phyloP scores from a whole-genome alignment of 176 grass and related monocot genomes.

The Zizania latifolia region DNA sequence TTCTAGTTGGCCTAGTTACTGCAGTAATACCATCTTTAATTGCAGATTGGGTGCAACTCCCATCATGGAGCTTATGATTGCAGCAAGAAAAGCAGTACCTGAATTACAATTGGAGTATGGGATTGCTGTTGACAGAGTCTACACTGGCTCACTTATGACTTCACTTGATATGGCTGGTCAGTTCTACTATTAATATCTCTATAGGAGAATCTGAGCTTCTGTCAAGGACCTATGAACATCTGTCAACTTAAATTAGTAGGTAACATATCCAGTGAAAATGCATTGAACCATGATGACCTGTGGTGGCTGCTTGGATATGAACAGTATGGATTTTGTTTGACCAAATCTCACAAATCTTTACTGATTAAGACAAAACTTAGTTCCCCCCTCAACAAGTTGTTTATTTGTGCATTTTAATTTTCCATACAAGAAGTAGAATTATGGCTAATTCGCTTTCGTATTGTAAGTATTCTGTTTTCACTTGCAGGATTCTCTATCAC shows the following conservation, averaged over 20 bases:
- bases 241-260: neutral
- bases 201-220: neutral
- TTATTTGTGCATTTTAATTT: neutral
- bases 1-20: too few relatives aligned
- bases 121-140: constrained; percentile 96
- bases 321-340: neutral
- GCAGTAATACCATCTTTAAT: constrained; percentile 19
- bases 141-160: constrained; percentile 93
- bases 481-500: constrained; percentile 89
- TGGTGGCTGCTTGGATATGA: neutral
- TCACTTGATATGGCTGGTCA: constrained; percentile 99
- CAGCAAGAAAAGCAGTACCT: constrained; percentile 81
- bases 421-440: neutral
- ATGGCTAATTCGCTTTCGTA: constrained; percentile 15
- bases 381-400: neutral
- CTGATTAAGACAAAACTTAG: neutral
- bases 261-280: neutral
- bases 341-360: neutral
- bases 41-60: constrained; percentile 86
- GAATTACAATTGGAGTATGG: constrained; percentile 91
- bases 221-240: neutral
- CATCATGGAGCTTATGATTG: constrained; percentile 98
- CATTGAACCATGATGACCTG: neutral
- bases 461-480: constrained; percentile 11
- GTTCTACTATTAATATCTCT: constrained; percentile 24